Base-by-base conservation (phyloP, 768 basidiomycete genomes). In the Trametes villosa region DNA sequence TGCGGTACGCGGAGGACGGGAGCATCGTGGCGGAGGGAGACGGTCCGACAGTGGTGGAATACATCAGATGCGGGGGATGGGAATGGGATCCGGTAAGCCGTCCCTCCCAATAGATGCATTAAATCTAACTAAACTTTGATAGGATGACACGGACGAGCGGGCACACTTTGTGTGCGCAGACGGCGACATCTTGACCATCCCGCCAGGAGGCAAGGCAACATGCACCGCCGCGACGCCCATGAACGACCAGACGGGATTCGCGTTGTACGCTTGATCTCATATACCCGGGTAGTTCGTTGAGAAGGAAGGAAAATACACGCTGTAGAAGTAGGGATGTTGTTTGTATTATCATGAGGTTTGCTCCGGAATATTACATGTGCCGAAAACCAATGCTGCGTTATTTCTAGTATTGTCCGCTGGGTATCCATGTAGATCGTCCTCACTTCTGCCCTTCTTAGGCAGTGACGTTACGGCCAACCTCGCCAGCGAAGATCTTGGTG, bases 91-190 rank as follows among this genome's bases (percentile, higher is more conserved):
- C 94, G 20, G 92, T 94, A 68, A 68, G 86, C 77, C 12, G 2
- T 8, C 13, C n/a, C 5, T 29, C 9, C 24, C 29, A 29, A 24
- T 31, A 6, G 41, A 24, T 40, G 44, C 8, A 9, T 20, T 56
- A 60, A 49, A 63, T 18, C 45, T 49, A 27, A 58, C 11, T 50
- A n/a, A 36, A 33, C 13, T 29, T 20, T 33, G 7, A 24, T 31
- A 94, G 91, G 82, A 86, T 62, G 74, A 79, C 12, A 65, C 67
- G 27, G 90, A 94, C 62, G 75, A 80, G 15, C 70, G 73, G 12
- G 89, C 92, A 0, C 89, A 89, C 73, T 73, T 90, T 18, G 67
- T 96, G 13, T 97, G 94, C 70, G 82, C 84, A 4, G 94, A 97
- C 67, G 94, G 94, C 1, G 78, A 84, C 0, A 83, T 95, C 47